phyloP scores from a whole-genome alignment of 768 basidiomycete species.

The Piloderma croceum region DNA sequence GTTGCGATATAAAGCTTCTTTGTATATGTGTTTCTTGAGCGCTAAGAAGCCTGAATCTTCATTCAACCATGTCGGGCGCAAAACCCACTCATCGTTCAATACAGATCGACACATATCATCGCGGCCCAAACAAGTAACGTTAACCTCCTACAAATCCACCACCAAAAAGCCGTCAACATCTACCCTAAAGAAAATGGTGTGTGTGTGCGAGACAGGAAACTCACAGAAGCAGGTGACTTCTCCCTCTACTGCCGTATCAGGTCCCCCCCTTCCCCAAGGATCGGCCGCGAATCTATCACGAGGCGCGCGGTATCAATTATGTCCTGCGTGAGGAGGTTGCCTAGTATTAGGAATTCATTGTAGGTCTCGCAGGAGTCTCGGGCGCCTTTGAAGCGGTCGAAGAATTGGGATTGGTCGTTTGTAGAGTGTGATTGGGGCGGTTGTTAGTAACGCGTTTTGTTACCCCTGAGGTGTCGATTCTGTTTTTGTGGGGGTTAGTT shows the following conservation, averaged over 20 bases:
- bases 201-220: constrained; percentile 29
- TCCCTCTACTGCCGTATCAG: constrained; percentile 77
- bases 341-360: constrained; percentile 92
- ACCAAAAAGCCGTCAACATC: constrained; percentile 1
- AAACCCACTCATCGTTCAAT: constrained; percentile 97
- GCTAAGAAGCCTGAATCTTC: constrained; percentile 90
- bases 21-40: constrained; percentile 92
- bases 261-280: constrained; percentile 69
- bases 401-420: constrained; percentile 74
- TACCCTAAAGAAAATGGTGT: constrained; percentile 1
- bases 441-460: constrained; percentile 97
- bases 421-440: constrained; percentile 18
- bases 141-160: constrained; percentile 72
- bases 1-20: constrained; percentile 91
- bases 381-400: constrained; percentile 79
- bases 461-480: constrained; percentile 97
- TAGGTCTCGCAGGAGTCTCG: constrained; percentile 72
- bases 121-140: constrained; percentile 86
- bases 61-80: constrained; percentile 91
- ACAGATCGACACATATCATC: constrained; percentile 97
- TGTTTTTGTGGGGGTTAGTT: too few species aligned
- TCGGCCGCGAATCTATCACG: constrained; percentile 73
- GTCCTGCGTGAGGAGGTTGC: constrained; percentile 93
- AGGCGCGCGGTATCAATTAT: constrained; percentile 84
- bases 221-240: constrained; percentile 69